Conservation (phyloP, 2,329 filamentous ascomycete genomes). For the Alternaria hordeiaustralica region DNA sequence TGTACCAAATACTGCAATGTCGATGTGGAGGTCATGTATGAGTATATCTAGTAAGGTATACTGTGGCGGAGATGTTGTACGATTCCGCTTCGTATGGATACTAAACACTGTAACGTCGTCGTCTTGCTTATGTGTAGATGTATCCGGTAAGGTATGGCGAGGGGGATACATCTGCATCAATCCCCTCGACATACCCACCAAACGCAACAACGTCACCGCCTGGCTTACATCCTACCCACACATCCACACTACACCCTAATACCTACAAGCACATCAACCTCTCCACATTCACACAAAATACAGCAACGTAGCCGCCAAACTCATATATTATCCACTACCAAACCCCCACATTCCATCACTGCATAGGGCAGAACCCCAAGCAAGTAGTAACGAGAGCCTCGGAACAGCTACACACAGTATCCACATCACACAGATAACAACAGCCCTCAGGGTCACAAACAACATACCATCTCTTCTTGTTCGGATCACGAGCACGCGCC, state of each 20-base stretch:
- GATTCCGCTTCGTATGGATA: fast-evolving
- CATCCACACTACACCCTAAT: not conserved
- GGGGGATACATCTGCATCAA: not conserved
- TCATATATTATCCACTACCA: not conserved
- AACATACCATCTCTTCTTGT: not conserved
- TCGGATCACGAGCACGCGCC: not conserved
- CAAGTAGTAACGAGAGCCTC: not conserved
- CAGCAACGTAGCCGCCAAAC: not conserved
- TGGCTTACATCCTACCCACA: fast-evolving
- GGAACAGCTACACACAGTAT: not conserved
- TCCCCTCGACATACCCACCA: not conserved
- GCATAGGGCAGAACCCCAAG: not conserved
- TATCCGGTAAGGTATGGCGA: not conserved
- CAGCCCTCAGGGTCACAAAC: not conserved
- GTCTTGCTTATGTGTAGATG: not conserved
- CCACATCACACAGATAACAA: not conserved
- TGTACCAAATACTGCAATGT: too few species aligned
- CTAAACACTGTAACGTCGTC: too few species aligned
- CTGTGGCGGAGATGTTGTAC: too few species aligned
- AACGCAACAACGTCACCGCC: not conserved
- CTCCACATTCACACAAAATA: not conserved
- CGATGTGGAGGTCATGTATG: fast-evolving
- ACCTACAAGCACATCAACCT: not conserved
- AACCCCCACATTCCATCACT: not conserved
- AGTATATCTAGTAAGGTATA: fast-evolving